Base-by-base conservation (phyloP, 2,329 filamentous ascomycete species). In the Cryphonectria radicalis region DNA sequence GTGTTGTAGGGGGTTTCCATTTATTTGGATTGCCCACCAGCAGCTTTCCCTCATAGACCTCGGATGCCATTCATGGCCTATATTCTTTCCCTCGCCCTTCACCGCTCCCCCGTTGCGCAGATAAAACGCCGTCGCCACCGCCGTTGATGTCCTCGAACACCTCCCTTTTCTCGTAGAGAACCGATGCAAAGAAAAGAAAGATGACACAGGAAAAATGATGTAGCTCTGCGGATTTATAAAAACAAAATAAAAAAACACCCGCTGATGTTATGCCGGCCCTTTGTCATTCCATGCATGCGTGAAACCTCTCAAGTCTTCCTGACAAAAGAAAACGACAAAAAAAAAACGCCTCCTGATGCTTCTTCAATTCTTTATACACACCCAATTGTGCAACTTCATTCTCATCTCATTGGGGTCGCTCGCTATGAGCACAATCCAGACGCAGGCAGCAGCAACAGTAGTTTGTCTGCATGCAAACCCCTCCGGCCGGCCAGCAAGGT, bases 321-420 rank as follows among this genome's bases (percentile, higher is more conserved):
- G n/a, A 28, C 13, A 5, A 14, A 32, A 22, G n/a, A 50, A 11
- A 40, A 40, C 0, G 11, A 40, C 11, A n/a, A 50, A 50, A n/a
- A 60, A 60, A 40, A 62, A 65, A 71, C 63, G 66, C 70, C 67
- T 68, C 25, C 68, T 53, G 59, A 68, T 71, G 70, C 70, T 50
- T 50, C 19, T 50, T 50, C 19, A n/a, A 64, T n/a, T 43, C 57
- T 59, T 63, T 67, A 28, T 64, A 57, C 63, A 50, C 63, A 70
- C 17, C 6, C 7, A 19, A 0, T 63, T 66, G 28, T 28, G 63
- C 59, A 40, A 57, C 19, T 35, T 59, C 43, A 55, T 66, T 40
- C 43, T 28, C 32, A 40, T 70, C 67, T 70, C 67, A 46, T 70
- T 32, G 32, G 57, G 53, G 46, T 63, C 40, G 37, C 62, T 64